Percentiles rank a stretch among this genome's conserved stretches.
Conservation (phyloP, 257 asterid genomes). For the Marsdenia floribunda region DNA sequence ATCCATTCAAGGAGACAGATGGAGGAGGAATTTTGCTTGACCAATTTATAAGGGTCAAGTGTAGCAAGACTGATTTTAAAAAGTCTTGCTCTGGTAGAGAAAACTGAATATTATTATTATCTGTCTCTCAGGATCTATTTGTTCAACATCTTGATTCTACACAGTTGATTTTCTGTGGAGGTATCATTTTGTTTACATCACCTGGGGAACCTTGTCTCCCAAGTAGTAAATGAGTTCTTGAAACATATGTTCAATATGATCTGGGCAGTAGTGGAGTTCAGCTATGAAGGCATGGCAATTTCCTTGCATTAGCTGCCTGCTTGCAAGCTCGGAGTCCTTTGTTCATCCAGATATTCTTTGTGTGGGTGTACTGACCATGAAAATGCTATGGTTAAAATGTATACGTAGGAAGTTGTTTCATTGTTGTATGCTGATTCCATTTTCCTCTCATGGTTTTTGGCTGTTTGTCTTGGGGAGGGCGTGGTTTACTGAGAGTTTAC, state of each 20-base stretch:
- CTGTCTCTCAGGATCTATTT: constrained; percentile 22
- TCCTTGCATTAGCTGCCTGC: not conserved
- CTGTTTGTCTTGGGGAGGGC: not conserved
- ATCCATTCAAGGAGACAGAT: not conserved
- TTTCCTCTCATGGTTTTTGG: not conserved
- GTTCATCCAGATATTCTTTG: not conserved
- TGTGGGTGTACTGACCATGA: not conserved
- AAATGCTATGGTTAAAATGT: not conserved
- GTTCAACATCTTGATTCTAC: constrained; percentile 22
- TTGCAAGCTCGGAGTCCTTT: not conserved
- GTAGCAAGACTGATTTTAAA: not conserved
- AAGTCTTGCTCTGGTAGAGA: not conserved
- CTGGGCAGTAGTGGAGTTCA: not conserved
- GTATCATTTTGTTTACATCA: not conserved
- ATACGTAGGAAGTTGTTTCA: not conserved
- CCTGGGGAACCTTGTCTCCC: not conserved
- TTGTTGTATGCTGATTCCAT: not conserved
- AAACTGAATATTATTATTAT: not conserved
- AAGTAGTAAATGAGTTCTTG: not conserved
- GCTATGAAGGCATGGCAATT: not conserved
- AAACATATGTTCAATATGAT: not conserved
- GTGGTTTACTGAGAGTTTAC: not conserved
- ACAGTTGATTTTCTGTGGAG: not conserved
- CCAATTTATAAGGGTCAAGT: not conserved
- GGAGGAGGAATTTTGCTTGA: not conserved